Conservation (phyloP, 1,284 basidiomycete genomes). For the Salmacisia buchloeana region DNA sequence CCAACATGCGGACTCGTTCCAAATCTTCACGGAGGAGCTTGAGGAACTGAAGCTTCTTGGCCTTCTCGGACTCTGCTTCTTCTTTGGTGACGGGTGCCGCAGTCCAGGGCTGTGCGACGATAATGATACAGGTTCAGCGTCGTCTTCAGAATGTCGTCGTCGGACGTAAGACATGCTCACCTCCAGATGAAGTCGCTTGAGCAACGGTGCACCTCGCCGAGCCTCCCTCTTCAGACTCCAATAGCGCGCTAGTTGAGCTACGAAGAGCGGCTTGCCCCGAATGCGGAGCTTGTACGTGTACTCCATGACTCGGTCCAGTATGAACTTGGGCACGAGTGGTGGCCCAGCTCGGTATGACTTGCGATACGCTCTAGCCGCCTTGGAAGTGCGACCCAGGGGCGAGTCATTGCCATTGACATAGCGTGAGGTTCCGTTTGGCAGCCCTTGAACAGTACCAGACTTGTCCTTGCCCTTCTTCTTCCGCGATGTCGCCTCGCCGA, state of each 20-base stretch:
- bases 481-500: not conserved
- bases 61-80: constrained; percentile 59
- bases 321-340: constrained; percentile 56
- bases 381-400: constrained; percentile 28
- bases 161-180: constrained; percentile 40
- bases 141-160: constrained; percentile 7
- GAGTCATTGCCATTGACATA: not conserved
- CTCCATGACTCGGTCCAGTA: constrained; percentile 65
- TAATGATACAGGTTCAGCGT: not conserved
- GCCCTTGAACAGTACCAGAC: constrained; percentile 17
- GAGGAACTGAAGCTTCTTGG: constrained; percentile 64
- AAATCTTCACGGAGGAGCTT: constrained; percentile 71
- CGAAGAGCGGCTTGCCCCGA: constrained; percentile 70
- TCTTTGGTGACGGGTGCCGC: constrained; percentile 66
- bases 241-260: constrained; percentile 77
- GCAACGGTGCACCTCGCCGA: constrained; percentile 80
- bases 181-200: constrained; percentile 90
- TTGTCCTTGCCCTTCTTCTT: not conserved
- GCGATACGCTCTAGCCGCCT: constrained; percentile 57
- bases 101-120: constrained; percentile 70
- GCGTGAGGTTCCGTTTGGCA: constrained; percentile 10
- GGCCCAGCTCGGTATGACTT: constrained; percentile 57
- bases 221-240: constrained; percentile 96
- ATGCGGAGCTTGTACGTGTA: constrained; percentile 71
- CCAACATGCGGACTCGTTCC: constrained; percentile 66